Conservation (phyloP, 305 asterid species). For the Andrographis paniculata region DNA sequence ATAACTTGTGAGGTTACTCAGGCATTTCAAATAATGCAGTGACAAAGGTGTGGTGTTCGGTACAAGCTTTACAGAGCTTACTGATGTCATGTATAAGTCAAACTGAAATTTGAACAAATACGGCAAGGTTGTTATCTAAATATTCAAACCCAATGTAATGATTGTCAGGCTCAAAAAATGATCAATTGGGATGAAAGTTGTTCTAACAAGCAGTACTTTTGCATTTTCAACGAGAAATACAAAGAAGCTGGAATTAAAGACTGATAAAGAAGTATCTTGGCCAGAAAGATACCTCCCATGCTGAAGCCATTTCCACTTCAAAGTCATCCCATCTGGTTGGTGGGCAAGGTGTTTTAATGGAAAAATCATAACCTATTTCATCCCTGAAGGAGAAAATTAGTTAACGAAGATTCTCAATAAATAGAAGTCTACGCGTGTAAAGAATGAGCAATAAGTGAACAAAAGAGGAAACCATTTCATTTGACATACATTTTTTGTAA, state of each 20-base stretch:
- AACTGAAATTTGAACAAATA: slow-evolving; percentile 3
- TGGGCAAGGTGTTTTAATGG: slow-evolving; percentile 69
- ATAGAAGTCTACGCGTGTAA: slow-evolving; percentile 15
- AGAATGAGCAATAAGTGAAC: slow-evolving; percentile 11
- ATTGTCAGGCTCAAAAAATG: background rate
- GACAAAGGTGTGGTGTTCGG: background rate
- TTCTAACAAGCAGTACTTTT: background rate
- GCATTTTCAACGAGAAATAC: slow-evolving; percentile 3
- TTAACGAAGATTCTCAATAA: background rate
- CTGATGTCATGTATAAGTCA: background rate
- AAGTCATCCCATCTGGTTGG: slow-evolving; percentile 94
- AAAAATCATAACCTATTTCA: slow-evolving; percentile 66
- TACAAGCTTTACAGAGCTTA: background rate
- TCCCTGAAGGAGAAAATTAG: slow-evolving; percentile 36
- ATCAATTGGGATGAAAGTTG: slow-evolving; percentile 5
- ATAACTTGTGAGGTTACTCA: too few relatives aligned
- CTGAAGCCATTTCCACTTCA: slow-evolving; percentile 83
- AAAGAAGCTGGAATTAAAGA: slow-evolving; percentile 5
- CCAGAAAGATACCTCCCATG: slow-evolving; percentile 72
- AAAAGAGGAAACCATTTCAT: slow-evolving; percentile 5
- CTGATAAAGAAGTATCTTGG: slow-evolving; percentile 1
- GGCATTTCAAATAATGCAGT: too few relatives aligned
- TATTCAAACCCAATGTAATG: too few relatives aligned
- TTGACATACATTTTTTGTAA: slow-evolving; percentile 45
- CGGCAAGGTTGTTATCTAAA: too few relatives aligned